Evolutionary conservation across 805 yeast genomes (phyloP), one percentile per base, ranked within the genome.

Genomic region (Ogataea sp.): DNA sequence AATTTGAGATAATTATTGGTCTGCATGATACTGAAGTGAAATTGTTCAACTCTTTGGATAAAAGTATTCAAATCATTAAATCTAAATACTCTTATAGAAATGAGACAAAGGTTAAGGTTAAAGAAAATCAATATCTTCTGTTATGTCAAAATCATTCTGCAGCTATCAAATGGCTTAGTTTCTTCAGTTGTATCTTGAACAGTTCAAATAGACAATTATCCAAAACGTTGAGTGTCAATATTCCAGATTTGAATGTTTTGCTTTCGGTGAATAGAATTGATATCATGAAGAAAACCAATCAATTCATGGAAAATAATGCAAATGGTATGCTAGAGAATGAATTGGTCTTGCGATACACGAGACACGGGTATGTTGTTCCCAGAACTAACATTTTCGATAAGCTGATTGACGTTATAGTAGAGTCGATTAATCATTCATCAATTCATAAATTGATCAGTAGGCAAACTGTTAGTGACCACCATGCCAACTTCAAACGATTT

Each of bases 21-120:
- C 45, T 39, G 38, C 47, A 40, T 16, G 51, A 51, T 35, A 52
- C 59, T 31, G 43, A 55, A 1, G 75, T 82, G 1, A 66, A 61
- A 20, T 66, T 86, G 31, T 84, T 80, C 51, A 84, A 80, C 34
- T 56, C 72, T 1, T 56, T 80, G 26, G 97, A 89, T 51, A 80
- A 84, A 50, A 71, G 93, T 1, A 65, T 89, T 11, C 71, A 75
- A 13, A 52, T 85, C 5, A 65, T 66, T 1, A 61, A 57, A n/a
- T n/a, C n/a, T n/a, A n/a, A n/a, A n/a, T n/a, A n/a, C n/a, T n/a
- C n/a, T n/a, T n/a, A n/a, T n/a, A n/a, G n/a, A n/a, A n/a, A n/a
- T n/a, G n/a, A n/a, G n/a, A n/a, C n/a, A n/a, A n/a, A n/a, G n/a
- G 37, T 15, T 15, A 13, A 16, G 24, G 31, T 36, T 2, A 40